A percentile compares a stretch with the other conserved stretches of the same genome.
Conservation (phyloP, 2,329 filamentous ascomycete species). For the Orbilia blumenaviensis region DNA sequence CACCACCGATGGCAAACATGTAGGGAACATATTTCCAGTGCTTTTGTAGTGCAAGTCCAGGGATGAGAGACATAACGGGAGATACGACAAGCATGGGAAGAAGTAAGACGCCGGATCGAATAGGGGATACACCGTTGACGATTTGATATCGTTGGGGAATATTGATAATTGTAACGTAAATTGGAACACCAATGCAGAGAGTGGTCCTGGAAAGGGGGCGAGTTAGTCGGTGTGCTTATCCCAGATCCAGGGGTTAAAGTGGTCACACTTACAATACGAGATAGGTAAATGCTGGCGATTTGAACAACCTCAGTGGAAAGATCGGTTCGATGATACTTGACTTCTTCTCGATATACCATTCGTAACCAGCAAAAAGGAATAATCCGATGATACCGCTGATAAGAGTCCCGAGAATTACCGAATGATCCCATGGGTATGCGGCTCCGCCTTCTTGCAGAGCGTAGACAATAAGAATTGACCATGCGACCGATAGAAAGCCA, state of each 20-base stretch:
- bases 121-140: slow-evolving; percentile 59
- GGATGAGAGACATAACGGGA: slow-evolving; percentile 59
- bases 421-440: slow-evolving; percentile 63
- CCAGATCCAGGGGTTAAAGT: background rate
- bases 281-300: slow-evolving; percentile 59
- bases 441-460: slow-evolving; percentile 64
- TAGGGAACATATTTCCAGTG: slow-evolving; percentile 59
- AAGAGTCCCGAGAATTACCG: slow-evolving; percentile 60
- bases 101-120: slow-evolving; percentile 59
- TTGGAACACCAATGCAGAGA: slow-evolving; percentile 59
- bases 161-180: slow-evolving; percentile 60
- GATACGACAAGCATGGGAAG: slow-evolving; percentile 60
- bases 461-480: slow-evolving; percentile 64
- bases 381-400: slow-evolving; percentile 57
- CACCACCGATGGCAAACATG: slow-evolving; percentile 58
- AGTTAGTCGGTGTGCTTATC: background rate
- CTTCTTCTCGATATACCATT: slow-evolving; percentile 28
- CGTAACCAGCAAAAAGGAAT: slow-evolving; percentile 60
- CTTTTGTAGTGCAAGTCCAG: slow-evolving; percentile 58
- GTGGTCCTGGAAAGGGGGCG: slow-evolving; percentile 30
- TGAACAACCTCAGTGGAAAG: slow-evolving; percentile 60
- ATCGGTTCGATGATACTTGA: slow-evolving; percentile 58
- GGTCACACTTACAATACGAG: slow-evolving; percentile 59
- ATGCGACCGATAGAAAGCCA: slow-evolving; percentile 59
- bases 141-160: slow-evolving; percentile 61